Evolutionary conservation across 78 protist species (phyloP).

Genomic region (Capsaspora owczarzaki): DNA sequence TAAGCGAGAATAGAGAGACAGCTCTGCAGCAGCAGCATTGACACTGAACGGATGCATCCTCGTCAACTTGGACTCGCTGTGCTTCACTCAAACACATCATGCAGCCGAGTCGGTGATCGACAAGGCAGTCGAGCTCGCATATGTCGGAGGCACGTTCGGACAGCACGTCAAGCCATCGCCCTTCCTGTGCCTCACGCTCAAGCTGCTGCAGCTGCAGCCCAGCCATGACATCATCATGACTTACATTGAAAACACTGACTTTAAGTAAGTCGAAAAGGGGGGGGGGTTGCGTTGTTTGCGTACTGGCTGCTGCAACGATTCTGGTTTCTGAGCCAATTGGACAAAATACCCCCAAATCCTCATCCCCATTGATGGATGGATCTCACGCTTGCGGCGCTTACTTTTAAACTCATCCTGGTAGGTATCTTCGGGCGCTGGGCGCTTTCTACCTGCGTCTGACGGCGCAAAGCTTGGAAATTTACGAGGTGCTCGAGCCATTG

Average conservation of each 20-base stretch:
- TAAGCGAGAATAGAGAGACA: too few species aligned
- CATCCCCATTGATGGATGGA: too few species aligned
- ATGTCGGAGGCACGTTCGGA: slow-evolving; percentile 84
- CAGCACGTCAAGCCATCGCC: slow-evolving; percentile 75
- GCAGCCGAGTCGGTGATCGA: slow-evolving; percentile 81
- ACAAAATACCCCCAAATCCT: too few species aligned
- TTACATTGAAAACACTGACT: slow-evolving; percentile 76
- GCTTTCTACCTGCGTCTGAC: slow-evolving; percentile 86
- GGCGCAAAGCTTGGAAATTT: slow-evolving; percentile 62
- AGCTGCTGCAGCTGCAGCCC: slow-evolving; percentile 86
- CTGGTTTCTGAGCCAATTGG: too few species aligned
- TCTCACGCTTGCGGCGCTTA: background rate
- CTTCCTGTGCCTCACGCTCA: slow-evolving; percentile 82
- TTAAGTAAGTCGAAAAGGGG: slow-evolving; percentile 34
- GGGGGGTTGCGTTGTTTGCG: background rate
- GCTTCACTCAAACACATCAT: too few species aligned
- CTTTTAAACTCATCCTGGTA: background rate
- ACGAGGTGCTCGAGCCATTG: slow-evolving; percentile 78
- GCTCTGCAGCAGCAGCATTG: too few species aligned
- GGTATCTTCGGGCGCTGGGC: slow-evolving; percentile 82
- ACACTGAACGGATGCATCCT: too few species aligned
- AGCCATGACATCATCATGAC: slow-evolving; percentile 80
- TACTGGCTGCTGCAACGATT: background rate
- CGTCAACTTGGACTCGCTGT: too few species aligned
- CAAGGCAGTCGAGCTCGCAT: slow-evolving; percentile 73